Evolutionary conservation across 176 grass and related monocot genomes (phyloP), one percentile per base, ranked within the genome.

Genomic region (Leersia perrieri): DNA sequence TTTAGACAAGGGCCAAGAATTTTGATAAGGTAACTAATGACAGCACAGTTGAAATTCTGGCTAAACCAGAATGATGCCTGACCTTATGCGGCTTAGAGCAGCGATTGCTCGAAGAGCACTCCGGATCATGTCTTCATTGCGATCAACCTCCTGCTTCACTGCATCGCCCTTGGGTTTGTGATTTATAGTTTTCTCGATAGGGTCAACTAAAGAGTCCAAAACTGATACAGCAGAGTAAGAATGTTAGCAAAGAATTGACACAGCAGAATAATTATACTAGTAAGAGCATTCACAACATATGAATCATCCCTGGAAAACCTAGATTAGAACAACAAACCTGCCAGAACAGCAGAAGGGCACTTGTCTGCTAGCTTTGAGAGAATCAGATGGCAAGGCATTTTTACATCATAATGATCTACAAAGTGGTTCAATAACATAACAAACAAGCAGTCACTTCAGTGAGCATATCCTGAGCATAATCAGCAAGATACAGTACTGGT

Each of bases 301-400:
- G 20, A 29, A 74, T 53, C 55, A n/a, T 20, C 20, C 7, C 1
- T 28, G 34, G 14, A 85, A 60, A 9, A 12, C 33, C 26, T 64
- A 34, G 3, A 72, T 70, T 44, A 84, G 0, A 86, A 67, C 75
- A 79, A 67, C 76, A 76, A 67, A 99, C 97, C 97, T 76, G 93
- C 90, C 85, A 96, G 87, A 62, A 99, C 97, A 13, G 97, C 97
- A 80, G 97, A 82, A 80, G 97, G 97, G 57, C 97, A 99, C 82
- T 99, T 99, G 86, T 99, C 93, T 76, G 93, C 97, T 60, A 99
- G 85, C 81, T 99, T 99, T 76, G 97, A 99, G 38, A 99, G 93
- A 87, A 99, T 99, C 63, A 99, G 80, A 80, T 99, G 97, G 76
- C 97, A 99, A 10, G 97, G 93, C 97, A 99, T 99, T 60, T 99